These are phyloP conservation scores for Astrephomene gubernaculifera DNA, from an alignment of 139 green algal species.

Conservation along the genomic window DNA sequence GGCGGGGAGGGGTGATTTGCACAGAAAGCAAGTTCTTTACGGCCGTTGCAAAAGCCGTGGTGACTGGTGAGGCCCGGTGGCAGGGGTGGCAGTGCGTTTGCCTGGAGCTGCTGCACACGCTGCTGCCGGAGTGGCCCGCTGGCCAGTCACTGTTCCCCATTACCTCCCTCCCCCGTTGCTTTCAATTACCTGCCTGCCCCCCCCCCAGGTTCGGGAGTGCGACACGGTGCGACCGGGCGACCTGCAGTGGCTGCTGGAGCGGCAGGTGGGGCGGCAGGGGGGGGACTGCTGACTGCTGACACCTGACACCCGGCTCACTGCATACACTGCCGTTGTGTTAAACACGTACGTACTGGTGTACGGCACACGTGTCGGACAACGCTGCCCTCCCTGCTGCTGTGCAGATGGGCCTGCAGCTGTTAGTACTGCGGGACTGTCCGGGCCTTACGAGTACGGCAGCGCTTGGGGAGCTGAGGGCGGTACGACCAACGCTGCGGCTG, in stretches of 20 bases:
- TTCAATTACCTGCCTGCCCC: not conserved
- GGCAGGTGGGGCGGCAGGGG: not conserved
- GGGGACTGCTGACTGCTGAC: too few relatives aligned
- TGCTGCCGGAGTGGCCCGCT: too few relatives aligned
- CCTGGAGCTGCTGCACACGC: not conserved
- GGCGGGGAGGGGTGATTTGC: not conserved
- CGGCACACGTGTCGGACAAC: too few relatives aligned
- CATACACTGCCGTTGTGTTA: too few relatives aligned
- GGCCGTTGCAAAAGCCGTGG: not conserved
- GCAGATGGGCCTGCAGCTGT: too few relatives aligned
- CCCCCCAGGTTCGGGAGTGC: constrained; percentile 9
- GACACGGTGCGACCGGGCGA: not conserved
- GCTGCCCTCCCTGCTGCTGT: too few relatives aligned
- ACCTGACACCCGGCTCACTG: too few relatives aligned
- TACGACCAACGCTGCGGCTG: too few relatives aligned
- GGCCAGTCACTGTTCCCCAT: not conserved
- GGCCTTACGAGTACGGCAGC: too few relatives aligned
- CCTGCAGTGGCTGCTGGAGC: constrained; percentile 32
- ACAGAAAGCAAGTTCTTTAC: not conserved
- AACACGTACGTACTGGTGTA: too few relatives aligned
- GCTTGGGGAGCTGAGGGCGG: too few relatives aligned
- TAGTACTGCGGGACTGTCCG: too few relatives aligned
- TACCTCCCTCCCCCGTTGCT: not conserved
- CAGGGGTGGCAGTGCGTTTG: not conserved
- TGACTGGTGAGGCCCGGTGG: not conserved